Percentiles rank a stretch among this genome's conserved stretches.
Evolutionary conservation across 108 stramenopile genomes (phyloP).

Genomic region (Pseudonitzschia delicatissima): DNA sequence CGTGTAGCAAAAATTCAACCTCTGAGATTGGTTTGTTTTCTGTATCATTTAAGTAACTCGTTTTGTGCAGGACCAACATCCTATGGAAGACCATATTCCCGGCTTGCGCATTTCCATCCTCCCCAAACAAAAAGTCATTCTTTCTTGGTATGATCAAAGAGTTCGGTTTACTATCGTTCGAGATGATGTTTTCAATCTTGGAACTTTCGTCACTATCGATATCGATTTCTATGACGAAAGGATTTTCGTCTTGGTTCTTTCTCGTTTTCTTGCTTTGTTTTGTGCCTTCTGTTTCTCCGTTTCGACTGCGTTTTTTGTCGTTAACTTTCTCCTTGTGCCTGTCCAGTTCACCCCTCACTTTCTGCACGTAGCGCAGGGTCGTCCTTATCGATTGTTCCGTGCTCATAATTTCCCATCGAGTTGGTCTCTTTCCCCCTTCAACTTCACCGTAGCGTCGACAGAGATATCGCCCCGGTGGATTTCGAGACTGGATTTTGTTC

Average conservation of each 20-base stretch:
- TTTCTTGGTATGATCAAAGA: background rate
- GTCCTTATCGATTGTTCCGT: background rate
- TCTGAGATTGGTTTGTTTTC: no score
- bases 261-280: background rate
- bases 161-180: background rate
- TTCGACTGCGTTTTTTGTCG: no score
- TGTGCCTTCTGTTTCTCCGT: no score
- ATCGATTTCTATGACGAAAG: background rate
- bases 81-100: background rate
- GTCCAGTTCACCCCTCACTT: background rate
- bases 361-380: background rate
- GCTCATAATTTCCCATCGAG: background rate
- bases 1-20: no score
- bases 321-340: no score
- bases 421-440: background rate
- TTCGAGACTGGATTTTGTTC: background rate
- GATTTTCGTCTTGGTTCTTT: background rate
- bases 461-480: background rate
- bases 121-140: background rate
- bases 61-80: no score
- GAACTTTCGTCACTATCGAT: background rate
- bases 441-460: background rate
- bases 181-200: background rate
- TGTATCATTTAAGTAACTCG: no score
- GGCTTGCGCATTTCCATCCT: background rate